Evolutionary conservation across 345 rosid genomes (phyloP), one percentile per base, ranked within the genome.

Genomic region (Rhizophora apiculata): DNA sequence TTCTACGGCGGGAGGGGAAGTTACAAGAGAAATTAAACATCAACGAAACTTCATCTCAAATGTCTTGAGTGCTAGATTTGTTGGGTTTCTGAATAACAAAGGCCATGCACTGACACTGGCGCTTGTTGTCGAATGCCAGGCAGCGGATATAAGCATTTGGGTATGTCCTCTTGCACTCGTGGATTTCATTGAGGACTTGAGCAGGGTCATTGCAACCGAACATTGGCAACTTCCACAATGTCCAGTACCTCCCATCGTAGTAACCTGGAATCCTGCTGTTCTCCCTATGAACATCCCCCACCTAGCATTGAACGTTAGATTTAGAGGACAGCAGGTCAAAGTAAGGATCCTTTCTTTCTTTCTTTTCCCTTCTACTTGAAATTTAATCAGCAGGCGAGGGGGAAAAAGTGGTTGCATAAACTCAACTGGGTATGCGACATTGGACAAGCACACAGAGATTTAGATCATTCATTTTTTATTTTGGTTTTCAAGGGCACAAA

Each of bases 161-260:
- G 78, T 79, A 87, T 4, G 85, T 55, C 58, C 74, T 67, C 68
- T 72, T 79, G 84, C 84, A 85, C 37, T 84, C 85, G 0, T 72
- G 13, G 58, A 89, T 82, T 73, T 87, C 92, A 15, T 76, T 58
- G 0, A 85, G 71, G 43, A 87, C 88, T 48, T 86, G 87, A n/a
- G 87, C 62, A 0, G 92, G 55, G 37, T 87, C 89, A 8, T 62
- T 85, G 90, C 92, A 87, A 1, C 92, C 89, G 62, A 89, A 89
- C 90, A 89, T 85, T 10, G 92, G 95, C 65, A 89, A 82, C 76
- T 87, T 87, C 95, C 95, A 89, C 13, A 87, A 67, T 9, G 95
- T 89, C 88, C 88, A 89, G 55, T 85, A 87, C 73, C 96, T 82
- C 54, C 92, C 85, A 54, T 87, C 92, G 56, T 87, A 89, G 75